A percentile compares a stretch with the other conserved stretches of the same genome.
Conservation (phyloP, 2,329 filamentous ascomycete species). For the Fonsecaea multimorphosa region DNA sequence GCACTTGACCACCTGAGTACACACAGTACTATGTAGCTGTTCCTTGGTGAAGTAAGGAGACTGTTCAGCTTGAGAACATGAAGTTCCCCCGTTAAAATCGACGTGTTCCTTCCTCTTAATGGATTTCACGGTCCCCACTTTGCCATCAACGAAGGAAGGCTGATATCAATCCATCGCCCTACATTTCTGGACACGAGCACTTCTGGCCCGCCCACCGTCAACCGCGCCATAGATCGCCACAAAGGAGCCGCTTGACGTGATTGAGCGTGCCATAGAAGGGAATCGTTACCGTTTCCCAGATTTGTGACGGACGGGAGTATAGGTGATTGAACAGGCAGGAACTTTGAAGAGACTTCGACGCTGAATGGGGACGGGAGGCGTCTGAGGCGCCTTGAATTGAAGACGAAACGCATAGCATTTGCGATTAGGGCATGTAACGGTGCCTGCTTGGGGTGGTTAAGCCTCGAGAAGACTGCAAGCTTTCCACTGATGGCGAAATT, state of each 20-base stretch:
- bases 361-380: neutral
- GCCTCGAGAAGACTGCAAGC: neutral
- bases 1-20: neutral
- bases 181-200: neutral
- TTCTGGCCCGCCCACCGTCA: neutral
- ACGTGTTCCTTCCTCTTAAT: neutral
- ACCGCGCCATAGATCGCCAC: neutral
- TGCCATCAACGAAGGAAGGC: neutral
- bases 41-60: neutral
- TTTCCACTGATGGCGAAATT: neutral
- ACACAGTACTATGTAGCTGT: too few species aligned
- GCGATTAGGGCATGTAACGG: neutral
- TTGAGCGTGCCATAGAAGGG: neutral
- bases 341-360: neutral
- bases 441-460: neutral
- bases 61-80: neutral
- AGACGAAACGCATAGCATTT: neutral
- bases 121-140: neutral
- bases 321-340: neutral
- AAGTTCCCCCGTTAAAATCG: neutral
- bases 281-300: neutral
- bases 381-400: too few species aligned
- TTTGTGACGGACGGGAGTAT: neutral
- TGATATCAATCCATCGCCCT: neutral
- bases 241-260: neutral